Base-by-base conservation (phyloP, 2,329 filamentous ascomycete genomes). In the Penicillium sp. region DNA sequence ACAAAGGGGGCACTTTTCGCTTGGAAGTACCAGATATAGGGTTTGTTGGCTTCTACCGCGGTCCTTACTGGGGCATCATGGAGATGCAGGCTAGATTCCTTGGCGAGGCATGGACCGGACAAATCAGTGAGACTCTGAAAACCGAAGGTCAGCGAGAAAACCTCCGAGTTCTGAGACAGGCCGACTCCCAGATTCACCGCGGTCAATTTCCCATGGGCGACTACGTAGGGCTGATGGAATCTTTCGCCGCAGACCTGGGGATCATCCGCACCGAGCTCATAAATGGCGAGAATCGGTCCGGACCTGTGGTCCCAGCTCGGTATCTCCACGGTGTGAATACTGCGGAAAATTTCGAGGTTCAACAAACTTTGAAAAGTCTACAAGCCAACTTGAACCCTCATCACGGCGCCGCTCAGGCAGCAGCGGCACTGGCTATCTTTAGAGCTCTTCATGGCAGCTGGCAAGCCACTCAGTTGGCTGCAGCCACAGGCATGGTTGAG, bases 11-110 rank as follows among this genome's bases (percentile, higher is more conserved):
- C 1, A 85, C 85, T 0, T 76, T 85, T 50, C 82, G 86, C 52
- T 79, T 81, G 0, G 73, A 77, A 0, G 70, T 91, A 0, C 81
- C 85, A 0, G 81, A 81, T 6, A 73, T 94, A 0, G 89, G 88
- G 0, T 92, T 94, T 62, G 85, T 94, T 1, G 90, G 90, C 0
- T 90, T 91, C 70, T 95, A 95, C 65, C 82, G 90, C 55, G 88
- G 88, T 0, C 89, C 89, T 0, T 94, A 90, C 68, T 95, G 90
- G 90, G 87, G 87, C 1, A 85, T 91, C 0, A 90, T 93, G 80
- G 89, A 94, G 69, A 89, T 91, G 86, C 90, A 95, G 71, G 86
- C 89, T 2, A 81, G 87, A 1, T 80, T 88, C 56, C 74, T 92
- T 6, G 79, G 85, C 0, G 70, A 79, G 12, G 67, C 83, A 10